phyloP scores from a whole-genome alignment of 352 stramenopile genomes.

The Globisporangium solare region DNA sequence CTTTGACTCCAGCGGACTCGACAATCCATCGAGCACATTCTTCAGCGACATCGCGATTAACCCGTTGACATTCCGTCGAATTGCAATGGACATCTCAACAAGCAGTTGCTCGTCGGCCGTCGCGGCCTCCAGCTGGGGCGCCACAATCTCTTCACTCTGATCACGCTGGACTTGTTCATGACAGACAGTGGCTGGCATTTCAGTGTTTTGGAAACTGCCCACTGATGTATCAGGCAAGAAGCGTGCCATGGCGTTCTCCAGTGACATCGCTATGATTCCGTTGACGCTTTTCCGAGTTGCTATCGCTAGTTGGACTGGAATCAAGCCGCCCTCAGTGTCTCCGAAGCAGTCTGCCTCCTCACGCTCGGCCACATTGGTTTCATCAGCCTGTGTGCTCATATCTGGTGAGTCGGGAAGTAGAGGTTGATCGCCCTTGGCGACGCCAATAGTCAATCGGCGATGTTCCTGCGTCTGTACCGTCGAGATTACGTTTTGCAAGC shows the following conservation, averaged over 20 bases:
- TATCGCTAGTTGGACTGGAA: constrained; percentile 34
- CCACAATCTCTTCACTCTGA: background rate
- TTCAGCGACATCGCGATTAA: constrained; percentile 10
- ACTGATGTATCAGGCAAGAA: constrained; percentile 9
- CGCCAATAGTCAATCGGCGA: background rate
- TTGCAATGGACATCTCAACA: constrained; percentile 12
- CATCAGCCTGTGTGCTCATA: background rate
- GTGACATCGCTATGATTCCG: constrained; percentile 28
- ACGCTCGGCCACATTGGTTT: background rate
- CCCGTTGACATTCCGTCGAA: constrained; percentile 7
- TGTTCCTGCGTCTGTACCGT: constrained; percentile 14
- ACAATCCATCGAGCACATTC: constrained; percentile 1
- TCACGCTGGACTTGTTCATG: background rate
- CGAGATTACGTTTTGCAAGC: constrained; percentile 24
- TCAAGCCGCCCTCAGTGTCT: background rate
- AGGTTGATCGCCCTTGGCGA: background rate
- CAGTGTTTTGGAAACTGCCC: background rate
- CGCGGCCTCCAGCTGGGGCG: background rate
- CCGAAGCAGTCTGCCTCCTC: background rate
- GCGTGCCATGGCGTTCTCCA: constrained; percentile 22
- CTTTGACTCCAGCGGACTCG: background rate
- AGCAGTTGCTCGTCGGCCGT: background rate
- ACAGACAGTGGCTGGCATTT: background rate
- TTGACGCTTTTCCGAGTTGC: constrained; percentile 32
- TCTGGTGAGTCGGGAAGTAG: background rate